These are phyloP conservation scores for Giardia muris DNA, from an alignment of 208 protist genomes.

Conservation along the genomic window DNA sequence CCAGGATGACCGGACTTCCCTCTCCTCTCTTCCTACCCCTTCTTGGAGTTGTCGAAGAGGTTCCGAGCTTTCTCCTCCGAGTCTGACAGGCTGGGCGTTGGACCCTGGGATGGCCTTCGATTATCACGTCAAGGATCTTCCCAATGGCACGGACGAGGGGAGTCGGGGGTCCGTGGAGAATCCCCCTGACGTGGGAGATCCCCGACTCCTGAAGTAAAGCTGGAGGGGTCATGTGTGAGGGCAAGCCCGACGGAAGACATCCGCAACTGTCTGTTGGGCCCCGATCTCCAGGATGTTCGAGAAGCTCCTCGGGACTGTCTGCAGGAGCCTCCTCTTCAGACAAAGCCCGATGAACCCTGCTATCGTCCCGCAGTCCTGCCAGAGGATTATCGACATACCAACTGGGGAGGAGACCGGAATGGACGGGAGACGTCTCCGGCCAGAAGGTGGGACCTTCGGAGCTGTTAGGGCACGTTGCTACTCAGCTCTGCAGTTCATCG, in stretches of 20 bases:
- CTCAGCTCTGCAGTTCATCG: no score
- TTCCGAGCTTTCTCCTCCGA: slow-evolving; percentile 96
- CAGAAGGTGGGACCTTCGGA: no score
- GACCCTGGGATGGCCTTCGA: slow-evolving; percentile 45
- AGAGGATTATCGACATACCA: no score
- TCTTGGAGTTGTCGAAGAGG: slow-evolving; percentile 88
- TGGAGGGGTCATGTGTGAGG: slow-evolving; percentile 30
- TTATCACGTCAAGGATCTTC: slow-evolving; percentile 79
- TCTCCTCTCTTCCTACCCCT: slow-evolving; percentile 64
- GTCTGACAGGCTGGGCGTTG: slow-evolving; percentile 86
- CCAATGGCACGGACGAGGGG: slow-evolving; percentile 96
- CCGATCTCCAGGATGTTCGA: slow-evolving; percentile 27
- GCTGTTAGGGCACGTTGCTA: no score
- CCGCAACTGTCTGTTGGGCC: slow-evolving; percentile 29
- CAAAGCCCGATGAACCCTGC: no score
- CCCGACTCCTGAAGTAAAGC: not conserved
- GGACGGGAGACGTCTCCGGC: no score
- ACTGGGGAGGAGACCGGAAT: no score
- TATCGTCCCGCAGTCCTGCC: no score
- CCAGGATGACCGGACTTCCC: slow-evolving; percentile 92
- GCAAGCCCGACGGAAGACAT: slow-evolving; percentile 30
- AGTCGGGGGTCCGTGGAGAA: slow-evolving; percentile 55
- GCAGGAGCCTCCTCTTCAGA: no score
- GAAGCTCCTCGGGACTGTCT: no score
- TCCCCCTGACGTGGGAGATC: slow-evolving; percentile 15